These are phyloP conservation scores for Vickermania ingenoplastis DNA, from an alignment of 208 protist genomes.

Conservation along the genomic window DNA sequence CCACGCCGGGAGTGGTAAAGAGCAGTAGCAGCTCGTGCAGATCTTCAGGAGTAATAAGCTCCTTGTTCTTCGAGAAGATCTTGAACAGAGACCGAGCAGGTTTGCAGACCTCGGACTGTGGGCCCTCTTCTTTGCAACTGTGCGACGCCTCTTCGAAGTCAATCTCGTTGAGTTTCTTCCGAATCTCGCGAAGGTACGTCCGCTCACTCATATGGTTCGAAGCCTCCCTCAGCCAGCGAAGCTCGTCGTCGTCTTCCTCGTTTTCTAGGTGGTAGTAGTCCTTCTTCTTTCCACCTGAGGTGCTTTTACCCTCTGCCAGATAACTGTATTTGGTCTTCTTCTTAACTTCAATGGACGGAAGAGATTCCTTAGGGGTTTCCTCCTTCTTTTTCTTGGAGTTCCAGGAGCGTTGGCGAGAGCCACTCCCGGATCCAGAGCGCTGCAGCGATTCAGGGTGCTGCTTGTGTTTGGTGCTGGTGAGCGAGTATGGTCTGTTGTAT, in stretches of 20 bases:
- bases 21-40: conserved; percentile 49
- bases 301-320: conserved; percentile 11
- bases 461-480: conserved; percentile 12
- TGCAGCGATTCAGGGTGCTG: conserved; percentile 7
- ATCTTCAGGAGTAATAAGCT: conserved; percentile 29
- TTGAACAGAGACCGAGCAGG: conserved; percentile 19
- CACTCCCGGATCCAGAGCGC: conserved; percentile 12
- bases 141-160: conserved; percentile 9
- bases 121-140: not conserved
- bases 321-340: conserved; percentile 23
- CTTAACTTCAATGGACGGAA: conserved; percentile 21
- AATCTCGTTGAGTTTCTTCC: conserved; percentile 9
- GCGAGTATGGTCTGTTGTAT: conserved; percentile 24
- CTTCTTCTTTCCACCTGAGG: not conserved
- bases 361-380: conserved; percentile 15
- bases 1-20: conserved; percentile 46
- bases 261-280: not conserved
- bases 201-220: not conserved
- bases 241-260: conserved; percentile 1
- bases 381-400: conserved; percentile 16
- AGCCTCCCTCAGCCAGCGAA: not conserved
- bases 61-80: conserved; percentile 27
- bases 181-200: conserved; percentile 7
- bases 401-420: conserved; percentile 11
- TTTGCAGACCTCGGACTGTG: not conserved